These are phyloP conservation scores for Hygrophorus pudorinus DNA, from an alignment of 768 basidiomycete genomes.

Conservation along the genomic window DNA sequence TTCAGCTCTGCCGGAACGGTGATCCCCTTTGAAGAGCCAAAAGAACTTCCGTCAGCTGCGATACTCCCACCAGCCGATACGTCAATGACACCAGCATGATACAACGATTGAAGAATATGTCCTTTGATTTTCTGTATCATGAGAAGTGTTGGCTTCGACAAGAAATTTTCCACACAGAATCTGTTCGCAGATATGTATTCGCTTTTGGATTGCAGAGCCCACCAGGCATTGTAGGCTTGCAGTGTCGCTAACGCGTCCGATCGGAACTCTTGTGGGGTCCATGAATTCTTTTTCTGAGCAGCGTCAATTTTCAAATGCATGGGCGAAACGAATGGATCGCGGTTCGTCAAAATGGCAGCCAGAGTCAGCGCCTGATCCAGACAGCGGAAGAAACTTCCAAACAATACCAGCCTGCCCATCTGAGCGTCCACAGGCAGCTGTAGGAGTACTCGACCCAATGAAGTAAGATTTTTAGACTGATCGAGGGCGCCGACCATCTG, in stretches of 20 bases:
- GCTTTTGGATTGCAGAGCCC: slow-evolving; percentile 54
- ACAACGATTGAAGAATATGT: slow-evolving; percentile 68
- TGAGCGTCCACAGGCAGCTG: slow-evolving; percentile 86
- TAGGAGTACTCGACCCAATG: slow-evolving; percentile 80
- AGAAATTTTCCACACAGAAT: slow-evolving; percentile 81
- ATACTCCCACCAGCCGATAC: slow-evolving; percentile 61
- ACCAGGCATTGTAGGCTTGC: slow-evolving; percentile 78
- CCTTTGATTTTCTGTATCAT: slow-evolving; percentile 72
- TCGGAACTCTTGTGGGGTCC: slow-evolving; percentile 69
- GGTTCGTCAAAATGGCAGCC: slow-evolving; percentile 83
- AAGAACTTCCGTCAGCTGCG: slow-evolving; percentile 15
- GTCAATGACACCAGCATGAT: slow-evolving; percentile 73
- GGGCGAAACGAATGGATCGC: slow-evolving; percentile 86
- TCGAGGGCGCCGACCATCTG: slow-evolving; percentile 86
- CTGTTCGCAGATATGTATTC: slow-evolving; percentile 57
- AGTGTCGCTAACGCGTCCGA: slow-evolving; percentile 78
- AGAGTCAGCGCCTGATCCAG: slow-evolving; percentile 80
- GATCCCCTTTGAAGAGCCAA: slow-evolving; percentile 23
- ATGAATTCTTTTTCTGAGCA: slow-evolving; percentile 61
- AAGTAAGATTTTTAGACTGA: slow-evolving; percentile 62
- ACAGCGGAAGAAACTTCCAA: slow-evolving; percentile 89
- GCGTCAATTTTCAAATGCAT: slow-evolving; percentile 67
- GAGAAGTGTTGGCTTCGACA: slow-evolving; percentile 76
- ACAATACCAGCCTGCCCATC: slow-evolving; percentile 82
- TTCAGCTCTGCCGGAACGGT: slow-evolving; percentile 61